A percentile compares a stretch with the other conserved stretches of the same genome.
phyloP scores from a whole-genome alignment of 2,329 filamentous ascomycete species.

The Aspergillus fructus region DNA sequence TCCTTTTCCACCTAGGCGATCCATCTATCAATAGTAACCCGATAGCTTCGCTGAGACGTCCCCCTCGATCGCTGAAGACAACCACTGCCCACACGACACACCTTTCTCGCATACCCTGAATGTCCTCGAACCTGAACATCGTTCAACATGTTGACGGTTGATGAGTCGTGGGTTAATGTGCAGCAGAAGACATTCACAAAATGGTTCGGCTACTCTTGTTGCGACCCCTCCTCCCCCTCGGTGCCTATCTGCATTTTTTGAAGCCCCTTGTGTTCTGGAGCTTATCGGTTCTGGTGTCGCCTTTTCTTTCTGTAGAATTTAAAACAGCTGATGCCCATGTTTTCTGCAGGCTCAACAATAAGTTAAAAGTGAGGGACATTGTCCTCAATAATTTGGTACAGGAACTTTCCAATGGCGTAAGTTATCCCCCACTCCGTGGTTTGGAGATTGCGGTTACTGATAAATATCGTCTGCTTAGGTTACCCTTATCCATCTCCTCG shows the following conservation, averaged over 20 bases:
- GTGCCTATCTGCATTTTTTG: neutral
- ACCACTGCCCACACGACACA: neutral
- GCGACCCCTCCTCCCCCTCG: neutral
- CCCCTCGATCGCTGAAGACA: neutral
- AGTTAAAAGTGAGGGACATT: slow-evolving; percentile 74
- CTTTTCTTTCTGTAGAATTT: neutral
- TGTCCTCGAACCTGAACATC: slow-evolving; percentile 25
- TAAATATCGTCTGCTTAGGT: slow-evolving; percentile 55
- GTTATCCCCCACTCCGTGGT: slow-evolving; percentile 37
- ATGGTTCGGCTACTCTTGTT: slow-evolving; percentile 59
- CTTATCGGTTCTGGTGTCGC: neutral
- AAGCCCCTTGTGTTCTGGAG: slow-evolving; percentile 5
- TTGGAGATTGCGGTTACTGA: neutral
- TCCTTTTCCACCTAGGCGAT: slow-evolving; percentile 15
- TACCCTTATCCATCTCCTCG: slow-evolving; percentile 92
- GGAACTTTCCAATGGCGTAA: slow-evolving; percentile 90
- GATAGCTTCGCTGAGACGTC: slow-evolving; percentile 1
- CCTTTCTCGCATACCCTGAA: slow-evolving; percentile 26
- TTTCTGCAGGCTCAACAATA: slow-evolving; percentile 81
- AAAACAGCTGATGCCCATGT: neutral
- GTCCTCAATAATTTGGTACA: slow-evolving; percentile 82
- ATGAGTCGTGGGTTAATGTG: slow-evolving; percentile 70
- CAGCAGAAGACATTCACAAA: slow-evolving; percentile 99
- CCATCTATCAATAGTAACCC: slow-evolving; percentile 11
- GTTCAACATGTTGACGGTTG: slow-evolving; percentile 48